A percentile compares a stretch with the other conserved stretches of the same genome.
Conservation (phyloP, 2,329 filamentous ascomycete genomes). For the Meredithiella fracta region DNA sequence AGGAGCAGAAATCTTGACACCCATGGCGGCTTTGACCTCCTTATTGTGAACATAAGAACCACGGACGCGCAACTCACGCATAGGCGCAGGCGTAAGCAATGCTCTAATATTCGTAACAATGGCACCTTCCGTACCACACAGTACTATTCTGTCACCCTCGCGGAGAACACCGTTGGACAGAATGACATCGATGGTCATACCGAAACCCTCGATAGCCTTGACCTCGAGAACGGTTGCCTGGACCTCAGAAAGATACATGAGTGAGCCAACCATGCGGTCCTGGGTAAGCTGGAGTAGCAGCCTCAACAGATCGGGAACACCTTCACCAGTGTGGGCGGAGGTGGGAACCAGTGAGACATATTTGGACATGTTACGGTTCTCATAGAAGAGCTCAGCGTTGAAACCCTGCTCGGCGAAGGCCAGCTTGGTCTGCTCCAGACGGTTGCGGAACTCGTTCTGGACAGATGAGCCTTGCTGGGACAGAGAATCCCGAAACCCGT, state of each 20-base stretch:
- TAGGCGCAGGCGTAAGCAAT: constrained; percentile 75
- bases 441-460: constrained; percentile 84
- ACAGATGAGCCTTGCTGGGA: constrained; percentile 81
- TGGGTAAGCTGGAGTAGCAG: constrained; percentile 83
- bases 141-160: constrained; percentile 84
- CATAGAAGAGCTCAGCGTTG: constrained; percentile 91
- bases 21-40: constrained; percentile 92
- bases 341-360: constrained; percentile 94
- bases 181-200: constrained; percentile 96
- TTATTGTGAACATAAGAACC: constrained; percentile 97
- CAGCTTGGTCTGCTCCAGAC: constrained; percentile 78
- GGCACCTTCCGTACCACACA: constrained; percentile 92
- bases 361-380: constrained; percentile 94
- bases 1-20: constrained; percentile 97
- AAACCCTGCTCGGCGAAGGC: constrained; percentile 94
- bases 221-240: constrained; percentile 97
- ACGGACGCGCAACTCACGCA: constrained; percentile 90
- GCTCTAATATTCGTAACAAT: constrained; percentile 93
- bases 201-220: constrained; percentile 96
- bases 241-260: constrained; percentile 97
- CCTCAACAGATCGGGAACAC: constrained; percentile 97
- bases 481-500: constrained; percentile 89
- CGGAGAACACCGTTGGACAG: constrained; percentile 87
- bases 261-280: constrained; percentile 87
- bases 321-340: constrained; percentile 95